phyloP scores from a whole-genome alignment of 768 basidiomycete genomes.

The Mycena alexandri region DNA sequence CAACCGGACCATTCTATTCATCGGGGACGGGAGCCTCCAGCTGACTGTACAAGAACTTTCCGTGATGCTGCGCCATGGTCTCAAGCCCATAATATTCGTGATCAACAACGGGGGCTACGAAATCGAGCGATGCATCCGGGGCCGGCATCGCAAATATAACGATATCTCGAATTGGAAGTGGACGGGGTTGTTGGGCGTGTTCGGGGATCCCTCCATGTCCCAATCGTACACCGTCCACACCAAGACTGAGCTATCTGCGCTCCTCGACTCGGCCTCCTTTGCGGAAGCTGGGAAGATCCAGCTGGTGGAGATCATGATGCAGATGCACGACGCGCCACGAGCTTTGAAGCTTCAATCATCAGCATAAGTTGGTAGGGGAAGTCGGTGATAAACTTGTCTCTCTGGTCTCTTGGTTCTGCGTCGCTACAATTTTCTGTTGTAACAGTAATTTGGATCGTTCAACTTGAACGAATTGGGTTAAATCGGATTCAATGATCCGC shows the following conservation, averaged over 20 bases:
- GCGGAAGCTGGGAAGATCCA: constrained; percentile 75
- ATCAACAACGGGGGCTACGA: constrained; percentile 88
- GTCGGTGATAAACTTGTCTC: too few relatives aligned
- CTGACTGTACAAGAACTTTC: constrained; percentile 86
- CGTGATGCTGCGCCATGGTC: constrained; percentile 78
- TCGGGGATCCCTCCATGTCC: constrained; percentile 65
- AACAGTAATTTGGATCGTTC: too few relatives aligned
- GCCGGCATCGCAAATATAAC: constrained; percentile 73
- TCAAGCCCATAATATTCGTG: constrained; percentile 88
- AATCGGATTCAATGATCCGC: too few relatives aligned
- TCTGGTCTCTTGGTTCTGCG: too few relatives aligned
- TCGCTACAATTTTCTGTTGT: too few relatives aligned
- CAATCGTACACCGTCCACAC: constrained; percentile 76
- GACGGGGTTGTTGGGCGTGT: constrained; percentile 68
- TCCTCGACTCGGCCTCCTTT: constrained; percentile 77
- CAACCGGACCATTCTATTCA: constrained; percentile 82
- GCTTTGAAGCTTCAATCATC: constrained; percentile 51
- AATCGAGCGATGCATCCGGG: constrained; percentile 74
- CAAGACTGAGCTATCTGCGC: constrained; percentile 72
- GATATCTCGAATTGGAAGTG: constrained; percentile 88
- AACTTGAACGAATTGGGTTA: too few relatives aligned
- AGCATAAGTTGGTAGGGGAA: too few relatives aligned
- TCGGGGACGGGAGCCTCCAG: constrained; percentile 88
- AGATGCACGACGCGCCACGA: constrained; percentile 75
- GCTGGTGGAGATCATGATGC: constrained; percentile 88